phyloP scores from a whole-genome alignment of 176 grass and related monocot genomes.

The Melocanna baccifera region DNA sequence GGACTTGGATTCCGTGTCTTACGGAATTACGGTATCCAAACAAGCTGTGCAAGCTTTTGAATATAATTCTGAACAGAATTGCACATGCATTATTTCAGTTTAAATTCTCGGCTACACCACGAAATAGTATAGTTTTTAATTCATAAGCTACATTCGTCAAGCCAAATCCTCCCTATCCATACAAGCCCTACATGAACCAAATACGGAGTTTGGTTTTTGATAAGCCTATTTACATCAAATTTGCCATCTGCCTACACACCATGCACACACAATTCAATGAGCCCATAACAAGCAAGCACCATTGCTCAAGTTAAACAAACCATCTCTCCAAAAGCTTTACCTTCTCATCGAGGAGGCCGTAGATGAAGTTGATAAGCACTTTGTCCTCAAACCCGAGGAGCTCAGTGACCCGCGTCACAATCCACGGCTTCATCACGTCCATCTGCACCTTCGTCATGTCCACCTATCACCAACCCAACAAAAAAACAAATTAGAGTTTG shows the following conservation, averaged over 20 bases:
- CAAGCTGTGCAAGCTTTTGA: not conserved
- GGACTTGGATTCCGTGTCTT: not conserved
- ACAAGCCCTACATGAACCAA: not conserved
- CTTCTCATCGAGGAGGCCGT: conserved; percentile 83
- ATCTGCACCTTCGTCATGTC: conserved; percentile 92
- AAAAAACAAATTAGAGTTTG: not conserved
- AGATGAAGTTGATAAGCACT: conserved; percentile 97
- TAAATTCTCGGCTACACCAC: not conserved
- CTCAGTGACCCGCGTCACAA: conserved; percentile 80
- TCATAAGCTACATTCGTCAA: not conserved
- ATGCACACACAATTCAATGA: not conserved
- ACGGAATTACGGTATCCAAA: not conserved
- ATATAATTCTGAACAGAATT: not conserved
- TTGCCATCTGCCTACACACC: not conserved
- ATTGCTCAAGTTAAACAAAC: conserved; percentile 10
- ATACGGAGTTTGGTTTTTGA: not conserved
- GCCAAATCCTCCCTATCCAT: not conserved
- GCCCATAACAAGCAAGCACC: not conserved
- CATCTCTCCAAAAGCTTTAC: conserved; percentile 2
- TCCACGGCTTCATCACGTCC: conserved; percentile 98
- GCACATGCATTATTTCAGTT: not conserved
- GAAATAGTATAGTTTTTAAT: not conserved
- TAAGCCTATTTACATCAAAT: not conserved
- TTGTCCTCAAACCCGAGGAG: conserved; percentile 98
- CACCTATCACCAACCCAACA: conserved; percentile 42